These are phyloP conservation scores for Cyclotella kingstonii DNA, from an alignment of 108 stramenopile species.

Conservation along the genomic window DNA sequence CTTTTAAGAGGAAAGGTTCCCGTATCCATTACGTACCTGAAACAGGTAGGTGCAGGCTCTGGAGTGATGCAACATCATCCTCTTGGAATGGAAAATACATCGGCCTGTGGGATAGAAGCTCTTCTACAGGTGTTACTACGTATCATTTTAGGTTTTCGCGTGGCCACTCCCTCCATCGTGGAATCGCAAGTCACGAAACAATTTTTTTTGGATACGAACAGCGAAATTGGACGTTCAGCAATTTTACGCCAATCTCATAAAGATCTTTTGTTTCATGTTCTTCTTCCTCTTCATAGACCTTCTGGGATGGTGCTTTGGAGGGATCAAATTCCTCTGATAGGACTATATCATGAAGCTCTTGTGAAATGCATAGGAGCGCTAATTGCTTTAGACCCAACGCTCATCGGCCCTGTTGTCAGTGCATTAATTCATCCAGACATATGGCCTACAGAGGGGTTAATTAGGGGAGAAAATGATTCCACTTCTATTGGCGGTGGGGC, in stretches of 20 bases:
- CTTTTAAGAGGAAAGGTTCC: slow-evolving; percentile 9
- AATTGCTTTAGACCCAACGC: slow-evolving; percentile 30
- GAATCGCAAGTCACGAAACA: background rate
- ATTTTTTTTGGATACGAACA: background rate
- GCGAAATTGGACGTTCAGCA: slow-evolving; percentile 2
- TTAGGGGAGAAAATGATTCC: background rate
- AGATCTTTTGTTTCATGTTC: slow-evolving; percentile 54
- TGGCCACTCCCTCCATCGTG: background rate
- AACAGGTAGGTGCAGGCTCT: slow-evolving; percentile 3
- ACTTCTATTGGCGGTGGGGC: slow-evolving; percentile 10
- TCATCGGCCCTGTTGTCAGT: slow-evolving; percentile 47
- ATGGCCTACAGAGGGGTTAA: slow-evolving; percentile 54
- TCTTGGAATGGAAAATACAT: slow-evolving; percentile 65
- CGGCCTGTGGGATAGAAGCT: slow-evolving; percentile 56
- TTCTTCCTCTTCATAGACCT: slow-evolving; percentile 78
- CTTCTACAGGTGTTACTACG: slow-evolving; percentile 54
- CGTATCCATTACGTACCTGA: slow-evolving; percentile 20
- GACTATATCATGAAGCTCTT: slow-evolving; percentile 76
- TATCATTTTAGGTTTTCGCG: slow-evolving; percentile 57
- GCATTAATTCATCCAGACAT: slow-evolving; percentile 68
- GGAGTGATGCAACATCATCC: slow-evolving; percentile 23
- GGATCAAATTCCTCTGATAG: slow-evolving; percentile 75
- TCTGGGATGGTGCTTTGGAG: slow-evolving; percentile 83
- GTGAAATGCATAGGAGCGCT: slow-evolving; percentile 68
- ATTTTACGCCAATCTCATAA: slow-evolving; percentile 38